phyloP scores from a whole-genome alignment of 2,329 filamentous ascomycete genomes.

The Xylaria digitata region DNA sequence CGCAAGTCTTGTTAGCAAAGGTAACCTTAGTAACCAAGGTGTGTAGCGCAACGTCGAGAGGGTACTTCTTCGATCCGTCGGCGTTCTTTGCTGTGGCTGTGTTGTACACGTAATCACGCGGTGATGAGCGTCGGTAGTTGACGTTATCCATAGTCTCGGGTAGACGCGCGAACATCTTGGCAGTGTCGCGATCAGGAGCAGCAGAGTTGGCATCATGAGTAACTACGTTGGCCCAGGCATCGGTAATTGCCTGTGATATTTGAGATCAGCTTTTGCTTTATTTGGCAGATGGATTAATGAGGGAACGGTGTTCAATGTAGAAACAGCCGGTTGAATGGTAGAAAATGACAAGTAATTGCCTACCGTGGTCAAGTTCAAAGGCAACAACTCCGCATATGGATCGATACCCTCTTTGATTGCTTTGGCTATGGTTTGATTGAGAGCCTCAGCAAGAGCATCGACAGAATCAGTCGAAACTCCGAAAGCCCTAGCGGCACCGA shows the following conservation, averaged over 20 bases:
- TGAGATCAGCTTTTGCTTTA: conserved; percentile 1
- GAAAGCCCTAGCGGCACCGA: conserved; percentile 26
- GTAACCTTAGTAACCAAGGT: conserved; percentile 56
- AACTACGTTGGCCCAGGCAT: conserved; percentile 16
- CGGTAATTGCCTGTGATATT: conserved; percentile 3
- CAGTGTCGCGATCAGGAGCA: conserved; percentile 24
- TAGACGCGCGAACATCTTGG: conserved; percentile 53
- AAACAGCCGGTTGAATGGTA: too few species aligned
- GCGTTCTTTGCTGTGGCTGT: conserved; percentile 53
- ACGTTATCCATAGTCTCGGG: conserved; percentile 59
- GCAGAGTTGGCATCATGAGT: conserved; percentile 23
- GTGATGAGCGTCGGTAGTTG: conserved; percentile 59
- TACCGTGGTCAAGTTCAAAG: conserved; percentile 28
- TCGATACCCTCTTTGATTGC: conserved; percentile 9
- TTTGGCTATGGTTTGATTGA: conserved; percentile 17
- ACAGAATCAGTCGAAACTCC: neutral
- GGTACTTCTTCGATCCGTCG: conserved; percentile 59
- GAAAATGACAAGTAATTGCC: neutral
- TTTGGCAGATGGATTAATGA: too few species aligned
- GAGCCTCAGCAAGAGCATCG: neutral
- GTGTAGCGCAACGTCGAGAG: conserved; percentile 51
- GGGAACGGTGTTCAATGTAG: too few species aligned
- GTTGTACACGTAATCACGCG: conserved; percentile 61
- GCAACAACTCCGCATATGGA: conserved; percentile 29
- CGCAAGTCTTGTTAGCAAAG: conserved; percentile 51